Percentiles rank a stretch among this genome's conserved stretches.
Conservation (phyloP, 2,329 filamentous ascomycete genomes). For the Lithohypha guttulata region DNA sequence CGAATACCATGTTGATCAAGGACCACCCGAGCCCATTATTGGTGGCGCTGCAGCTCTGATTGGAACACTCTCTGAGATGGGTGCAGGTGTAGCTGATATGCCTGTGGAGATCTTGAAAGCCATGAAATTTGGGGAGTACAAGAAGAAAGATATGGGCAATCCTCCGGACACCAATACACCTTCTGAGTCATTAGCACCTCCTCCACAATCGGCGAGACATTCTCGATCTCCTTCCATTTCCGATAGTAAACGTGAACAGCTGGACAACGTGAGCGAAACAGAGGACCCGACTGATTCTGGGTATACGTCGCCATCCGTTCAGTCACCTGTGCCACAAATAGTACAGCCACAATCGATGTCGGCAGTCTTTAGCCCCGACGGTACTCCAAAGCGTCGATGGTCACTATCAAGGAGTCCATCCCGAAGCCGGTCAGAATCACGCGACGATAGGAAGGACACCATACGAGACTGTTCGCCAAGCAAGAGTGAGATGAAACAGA, state of each 20-base stretch:
- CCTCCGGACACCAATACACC: conserved; percentile 4
- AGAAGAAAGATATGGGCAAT: conserved; percentile 16
- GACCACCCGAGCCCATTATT: conserved; percentile 68
- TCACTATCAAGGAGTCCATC: conserved; percentile 19
- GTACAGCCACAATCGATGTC: conserved; percentile 6
- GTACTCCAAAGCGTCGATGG: conserved; percentile 5
- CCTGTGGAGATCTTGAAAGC: conserved; percentile 45
- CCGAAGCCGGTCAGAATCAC: too few relatives aligned
- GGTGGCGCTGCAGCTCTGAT: conserved; percentile 67
- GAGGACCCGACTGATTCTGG: neutral
- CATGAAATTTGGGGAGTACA: conserved; percentile 20
- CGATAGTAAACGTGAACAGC: neutral
- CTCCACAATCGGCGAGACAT: neutral
- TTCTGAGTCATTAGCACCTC: neutral
- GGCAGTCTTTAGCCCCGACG: neutral
- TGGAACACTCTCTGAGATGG: conserved; percentile 70
- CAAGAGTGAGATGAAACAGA: conserved; percentile 23
- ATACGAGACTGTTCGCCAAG: conserved; percentile 10
- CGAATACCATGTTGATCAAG: conserved; percentile 68
- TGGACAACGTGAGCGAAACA: neutral
- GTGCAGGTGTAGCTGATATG: conserved; percentile 71
- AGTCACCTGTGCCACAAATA: neutral
- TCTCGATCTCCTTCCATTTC: conserved; percentile 1
- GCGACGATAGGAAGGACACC: too few relatives aligned
- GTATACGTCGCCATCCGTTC: neutral